Percentiles rank a stretch among this genome's conserved stretches.
These are phyloP conservation scores for Ogataea ganodermae DNA, from an alignment of 805 yeast genomes.

Conservation along the genomic window DNA sequence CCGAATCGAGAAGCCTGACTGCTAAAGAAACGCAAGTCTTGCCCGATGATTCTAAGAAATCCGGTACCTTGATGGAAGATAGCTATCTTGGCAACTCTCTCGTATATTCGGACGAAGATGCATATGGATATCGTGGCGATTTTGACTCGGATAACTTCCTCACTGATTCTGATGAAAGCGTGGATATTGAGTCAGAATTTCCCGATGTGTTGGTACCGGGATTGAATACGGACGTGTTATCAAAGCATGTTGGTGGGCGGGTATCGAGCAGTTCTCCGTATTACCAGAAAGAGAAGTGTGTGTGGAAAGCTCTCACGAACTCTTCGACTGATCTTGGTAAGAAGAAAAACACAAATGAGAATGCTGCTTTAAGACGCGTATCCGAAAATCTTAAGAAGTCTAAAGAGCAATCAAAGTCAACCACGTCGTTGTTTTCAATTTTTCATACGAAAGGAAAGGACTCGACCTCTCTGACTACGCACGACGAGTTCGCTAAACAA, in stretches of 20 bases:
- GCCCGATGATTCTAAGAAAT: slow-evolving; percentile 6
- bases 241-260: background rate
- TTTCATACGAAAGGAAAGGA: background rate
- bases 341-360: no score
- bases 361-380: background rate
- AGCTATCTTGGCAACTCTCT: slow-evolving; percentile 21
- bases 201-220: background rate
- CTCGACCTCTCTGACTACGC: background rate
- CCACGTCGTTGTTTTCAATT: slow-evolving; percentile 7
- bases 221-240: background rate
- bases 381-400: slow-evolving; percentile 17
- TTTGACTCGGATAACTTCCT: slow-evolving; percentile 34
- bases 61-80: slow-evolving; percentile 31
- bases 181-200: slow-evolving; percentile 17
- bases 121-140: slow-evolving; percentile 14
- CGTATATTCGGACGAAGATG: slow-evolving; percentile 14
- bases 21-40: background rate
- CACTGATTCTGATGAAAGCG: slow-evolving; percentile 26
- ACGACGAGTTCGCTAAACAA: background rate
- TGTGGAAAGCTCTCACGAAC: background rate
- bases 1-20: background rate
- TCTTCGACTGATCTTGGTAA: background rate
- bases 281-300: background rate
- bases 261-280: background rate
- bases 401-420: slow-evolving; percentile 14